Evolutionary conservation across 2,329 filamentous ascomycete species (phyloP), one percentile per base, ranked within the genome.

Genomic region (Onygenales sp.): DNA sequence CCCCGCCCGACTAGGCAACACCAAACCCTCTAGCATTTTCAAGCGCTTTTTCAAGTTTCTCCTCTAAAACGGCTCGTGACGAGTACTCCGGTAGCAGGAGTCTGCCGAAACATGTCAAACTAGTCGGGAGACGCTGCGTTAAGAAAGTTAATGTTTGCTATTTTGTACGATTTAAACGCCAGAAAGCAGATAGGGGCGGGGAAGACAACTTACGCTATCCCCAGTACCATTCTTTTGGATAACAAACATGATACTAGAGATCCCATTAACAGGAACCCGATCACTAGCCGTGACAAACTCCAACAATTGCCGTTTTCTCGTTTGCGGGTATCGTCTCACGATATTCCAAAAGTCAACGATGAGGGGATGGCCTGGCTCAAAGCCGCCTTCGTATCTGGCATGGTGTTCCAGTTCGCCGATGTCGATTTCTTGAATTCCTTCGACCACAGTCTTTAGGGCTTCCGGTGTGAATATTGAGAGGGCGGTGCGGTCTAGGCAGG

Each of bases 271-370:
- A 0, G 93, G 93, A 2, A 97, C 81, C 2, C 93, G 81, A 64
- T 96, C 91, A 61, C 85, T 92, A 0, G 92, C 92, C 11, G 93
- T 98, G 33, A 98, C 91, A 63, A 98, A 98, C 67, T 96, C 90
- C 34, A 98, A 77, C 36, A 98, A 73, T 62, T 82, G 83, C 51
- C 83, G 80, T 69, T 86, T 86, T 76, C 91, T 86, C 44, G 79
- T 76, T 13, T 85, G 77, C 8, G 70, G 61, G 52, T 72, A 75
- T 13, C 77, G 64, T 81, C 93, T 37, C 67, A 95, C 86, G 6
- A 96, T 79, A 10, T 77, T 77, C 93, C 93, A 98, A 67, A 98
- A 97, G 60, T 87, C 82, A 27, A 76, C 74, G 42, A 98, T 83
- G 1, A 85, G 82, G 11, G 75, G 81, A 59, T 93, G 85, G 0